Evolutionary conservation across 169 alveolate genomes (phyloP).

Genomic region (Cryptosporidium tyzzeri): DNA sequence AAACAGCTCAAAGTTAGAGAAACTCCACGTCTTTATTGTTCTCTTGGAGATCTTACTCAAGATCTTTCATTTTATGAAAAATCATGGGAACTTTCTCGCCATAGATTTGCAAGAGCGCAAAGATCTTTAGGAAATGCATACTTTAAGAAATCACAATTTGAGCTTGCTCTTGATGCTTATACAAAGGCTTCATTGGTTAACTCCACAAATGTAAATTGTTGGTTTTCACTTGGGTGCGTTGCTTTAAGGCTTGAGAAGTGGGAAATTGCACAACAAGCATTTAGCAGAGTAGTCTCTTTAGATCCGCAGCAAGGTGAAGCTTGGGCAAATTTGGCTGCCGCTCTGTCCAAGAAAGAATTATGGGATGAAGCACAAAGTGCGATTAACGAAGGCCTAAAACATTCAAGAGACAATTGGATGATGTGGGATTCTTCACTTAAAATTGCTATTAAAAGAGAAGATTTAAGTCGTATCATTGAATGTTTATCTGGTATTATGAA

Average conservation of each 20-base stretch:
- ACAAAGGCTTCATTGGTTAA: slow-evolving; percentile 86
- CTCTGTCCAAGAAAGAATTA: slow-evolving; percentile 84
- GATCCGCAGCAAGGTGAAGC: slow-evolving; percentile 92
- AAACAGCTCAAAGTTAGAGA: slow-evolving; percentile 82
- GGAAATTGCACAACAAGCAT: slow-evolving; percentile 85
- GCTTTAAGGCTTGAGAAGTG: slow-evolving; percentile 84
- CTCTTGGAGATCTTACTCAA: slow-evolving; percentile 88
- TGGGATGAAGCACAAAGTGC: slow-evolving; percentile 89
- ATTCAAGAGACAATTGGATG: slow-evolving; percentile 89
- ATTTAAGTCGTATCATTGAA: slow-evolving; percentile 55
- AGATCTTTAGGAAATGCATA: slow-evolving; percentile 87
- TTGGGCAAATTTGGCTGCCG: slow-evolving; percentile 94
- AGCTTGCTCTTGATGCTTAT: slow-evolving; percentile 85
- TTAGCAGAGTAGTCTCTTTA: slow-evolving; percentile 85
- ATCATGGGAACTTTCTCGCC: slow-evolving; percentile 90
- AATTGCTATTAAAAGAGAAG: slow-evolving; percentile 77
- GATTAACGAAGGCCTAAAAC: slow-evolving; percentile 87
- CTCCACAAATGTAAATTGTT: slow-evolving; percentile 87
- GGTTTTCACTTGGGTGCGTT: slow-evolving; percentile 92
- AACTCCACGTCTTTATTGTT: slow-evolving; percentile 90
- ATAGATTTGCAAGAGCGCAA: slow-evolving; percentile 90
- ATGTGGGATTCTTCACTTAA: slow-evolving; percentile 88
- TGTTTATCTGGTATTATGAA: slow-evolving; percentile 27
- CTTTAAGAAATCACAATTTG: slow-evolving; percentile 78
- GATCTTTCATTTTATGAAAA: slow-evolving; percentile 84